phyloP scores from a whole-genome alignment of 257 asterid genomes.

The Nicotiana tomentosiformis region DNA sequence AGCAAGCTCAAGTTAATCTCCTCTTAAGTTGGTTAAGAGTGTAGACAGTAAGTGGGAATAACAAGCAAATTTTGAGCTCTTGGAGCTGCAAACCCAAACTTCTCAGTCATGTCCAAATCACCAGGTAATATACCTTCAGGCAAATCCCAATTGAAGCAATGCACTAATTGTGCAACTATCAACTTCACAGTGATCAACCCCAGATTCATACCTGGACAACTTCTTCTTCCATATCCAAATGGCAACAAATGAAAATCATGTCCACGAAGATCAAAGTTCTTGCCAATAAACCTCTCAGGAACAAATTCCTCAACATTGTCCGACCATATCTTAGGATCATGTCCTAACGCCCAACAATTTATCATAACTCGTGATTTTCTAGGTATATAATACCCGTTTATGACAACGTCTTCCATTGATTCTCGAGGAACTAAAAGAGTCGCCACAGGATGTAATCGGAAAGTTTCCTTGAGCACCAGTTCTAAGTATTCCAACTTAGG shows the following conservation, averaged over 20 bases:
- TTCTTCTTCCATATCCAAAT: slow-evolving; percentile 14
- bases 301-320: slow-evolving; percentile 2
- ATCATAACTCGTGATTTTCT: slow-evolving; percentile 4
- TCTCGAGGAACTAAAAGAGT: slow-evolving; percentile 8
- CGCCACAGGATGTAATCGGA: slow-evolving; percentile 17
- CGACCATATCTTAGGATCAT: slow-evolving; percentile 4
- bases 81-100: slow-evolving; percentile 12
- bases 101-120: slow-evolving; percentile 14
- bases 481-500: slow-evolving; percentile 12
- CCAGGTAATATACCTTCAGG: background rate
- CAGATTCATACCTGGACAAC: slow-evolving; percentile 9
- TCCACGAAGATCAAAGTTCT: background rate
- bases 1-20: too few species aligned
- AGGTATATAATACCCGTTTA: slow-evolving; percentile 2
- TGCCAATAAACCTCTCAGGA: slow-evolving; percentile 5
- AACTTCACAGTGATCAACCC: slow-evolving; percentile 7
- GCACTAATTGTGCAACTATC: slow-evolving; percentile 6
- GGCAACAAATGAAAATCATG: slow-evolving; percentile 3
- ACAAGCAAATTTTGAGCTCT: slow-evolving; percentile 10
- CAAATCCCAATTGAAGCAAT: slow-evolving; percentile 15
- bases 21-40: background rate
- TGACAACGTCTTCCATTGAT: background rate
- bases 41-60: slow-evolving; percentile 8
- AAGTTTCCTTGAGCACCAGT: slow-evolving; percentile 6
- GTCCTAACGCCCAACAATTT: slow-evolving; percentile 14